These are phyloP conservation scores for Plasmodium knowlesi DNA, from an alignment of 169 alveolate species.

Conservation along the genomic window DNA sequence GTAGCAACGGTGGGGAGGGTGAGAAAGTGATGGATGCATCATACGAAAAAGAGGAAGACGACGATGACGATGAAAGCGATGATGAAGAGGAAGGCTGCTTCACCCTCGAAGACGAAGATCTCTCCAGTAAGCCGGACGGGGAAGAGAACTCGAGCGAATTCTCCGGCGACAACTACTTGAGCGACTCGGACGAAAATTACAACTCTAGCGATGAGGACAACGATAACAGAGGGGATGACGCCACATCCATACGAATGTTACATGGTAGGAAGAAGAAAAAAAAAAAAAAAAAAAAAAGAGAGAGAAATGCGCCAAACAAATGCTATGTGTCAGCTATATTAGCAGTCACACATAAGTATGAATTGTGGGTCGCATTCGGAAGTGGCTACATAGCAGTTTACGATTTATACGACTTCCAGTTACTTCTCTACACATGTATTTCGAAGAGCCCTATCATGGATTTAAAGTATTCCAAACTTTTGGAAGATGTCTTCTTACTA, in stretches of 20 bases:
- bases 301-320: neutral
- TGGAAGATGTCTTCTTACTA: slow-evolving; percentile 58
- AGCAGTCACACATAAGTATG: slow-evolving; percentile 73
- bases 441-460: slow-evolving; percentile 75
- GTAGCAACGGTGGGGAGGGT: neutral
- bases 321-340: slow-evolving; percentile 63
- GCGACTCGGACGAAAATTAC: slow-evolving; percentile 6
- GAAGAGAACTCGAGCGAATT: slow-evolving; percentile 7
- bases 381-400: slow-evolving; percentile 74
- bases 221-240: neutral
- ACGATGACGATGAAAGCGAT: too few relatives aligned
- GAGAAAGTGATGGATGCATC: neutral
- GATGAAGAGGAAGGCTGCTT: neutral
- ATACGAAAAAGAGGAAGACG: neutral
- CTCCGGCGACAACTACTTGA: slow-evolving; percentile 10
- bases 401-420: slow-evolving; percentile 66
- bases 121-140: neutral
- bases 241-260: neutral
- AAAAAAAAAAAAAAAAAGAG: neutral
- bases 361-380: slow-evolving; percentile 74
- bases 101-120: neutral
- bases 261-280: neutral
- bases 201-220: neutral
- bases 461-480: slow-evolving; percentile 58
- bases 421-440: slow-evolving; percentile 60